Base-by-base conservation (phyloP, 345 rosid genomes). In the Arabis alpina region DNA sequence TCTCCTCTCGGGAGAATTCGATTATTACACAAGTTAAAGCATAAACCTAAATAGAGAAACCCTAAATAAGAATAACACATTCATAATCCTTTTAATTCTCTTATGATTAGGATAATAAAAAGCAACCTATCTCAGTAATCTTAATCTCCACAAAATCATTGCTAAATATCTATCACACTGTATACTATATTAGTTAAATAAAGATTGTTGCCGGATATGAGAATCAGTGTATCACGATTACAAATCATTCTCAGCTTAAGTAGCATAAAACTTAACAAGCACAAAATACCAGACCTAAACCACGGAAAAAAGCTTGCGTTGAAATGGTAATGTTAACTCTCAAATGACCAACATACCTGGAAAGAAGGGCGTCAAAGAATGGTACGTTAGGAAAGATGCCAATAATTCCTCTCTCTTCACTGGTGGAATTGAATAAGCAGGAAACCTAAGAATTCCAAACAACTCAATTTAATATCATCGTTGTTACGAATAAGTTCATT, bases 361-460 rank as follows among this genome's bases (percentile, higher is more conserved):
- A 66, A 74, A 71, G 28, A 50, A 4, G 8, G 77, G 72, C 8
- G 49, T 64, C 58, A 82, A 50, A 14, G 37, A 54, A 71, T 85
- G 89, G 58, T 75, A 85, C 23, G 89, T 85, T 8, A 81, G 52
- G 75, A 82, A 85, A 48, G 75, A 52, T n/a, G n/a, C n/a, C n/a
- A n/a, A n/a, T n/a, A n/a, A n/a, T n/a, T n/a, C n/a, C n/a, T n/a
- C n/a, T n/a, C n/a, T n/a, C n/a, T n/a, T n/a, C 55, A 61, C 55
- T 12, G 44, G 0, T 42, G 87, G 85, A 66, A 83, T 56, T 27
- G 54, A 68, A 72, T 81, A 81, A 43, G 81, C 54, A 30, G 80
- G 87, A 61, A 81, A 82, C 84, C 89, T 85, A 62, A 19, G 23
- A 66, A 8, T 53, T 39, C 57, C 43, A 55, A 48, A 15, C 27